A percentile compares a stretch with the other conserved stretches of the same genome.
Conservation (phyloP, 2,329 filamentous ascomycete species). For the Neophaeococcomyces mojaviensis region DNA sequence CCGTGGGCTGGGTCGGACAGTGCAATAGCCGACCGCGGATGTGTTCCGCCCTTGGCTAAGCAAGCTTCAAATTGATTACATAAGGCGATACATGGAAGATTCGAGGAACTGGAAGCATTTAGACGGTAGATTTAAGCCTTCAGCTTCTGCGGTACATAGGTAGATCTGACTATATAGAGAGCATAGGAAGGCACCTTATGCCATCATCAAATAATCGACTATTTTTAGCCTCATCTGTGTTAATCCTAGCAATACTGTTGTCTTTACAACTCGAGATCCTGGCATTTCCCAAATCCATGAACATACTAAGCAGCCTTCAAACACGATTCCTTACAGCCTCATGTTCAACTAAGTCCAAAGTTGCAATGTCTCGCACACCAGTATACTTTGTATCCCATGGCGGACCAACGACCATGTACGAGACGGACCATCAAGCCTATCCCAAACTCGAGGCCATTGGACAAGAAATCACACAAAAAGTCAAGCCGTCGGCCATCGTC, state of each 20-base stretch:
- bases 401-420: slow-evolving; percentile 58
- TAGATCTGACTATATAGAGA: neutral
- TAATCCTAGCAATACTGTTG: neutral
- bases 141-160: no score
- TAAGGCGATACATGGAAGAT: no score
- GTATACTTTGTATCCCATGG: slow-evolving; percentile 48
- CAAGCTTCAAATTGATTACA: no score
- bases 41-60: no score
- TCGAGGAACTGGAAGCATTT: no score
- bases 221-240: neutral
- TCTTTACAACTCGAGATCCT: neutral
- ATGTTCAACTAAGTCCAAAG: neutral
- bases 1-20: no score
- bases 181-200: neutral
- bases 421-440: slow-evolving; percentile 62
- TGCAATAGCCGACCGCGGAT: no score
- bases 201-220: neutral
- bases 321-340: neutral
- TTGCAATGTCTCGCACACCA: slow-evolving; percentile 32
- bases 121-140: no score
- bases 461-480: slow-evolving; percentile 59
- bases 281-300: no score
- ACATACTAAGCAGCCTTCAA: neutral
- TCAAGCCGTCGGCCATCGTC: slow-evolving; percentile 65
- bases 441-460: slow-evolving; percentile 57